These are phyloP conservation scores for Streptanthus diversifolius DNA, from an alignment of 345 rosid genomes.

Conservation along the genomic window DNA sequence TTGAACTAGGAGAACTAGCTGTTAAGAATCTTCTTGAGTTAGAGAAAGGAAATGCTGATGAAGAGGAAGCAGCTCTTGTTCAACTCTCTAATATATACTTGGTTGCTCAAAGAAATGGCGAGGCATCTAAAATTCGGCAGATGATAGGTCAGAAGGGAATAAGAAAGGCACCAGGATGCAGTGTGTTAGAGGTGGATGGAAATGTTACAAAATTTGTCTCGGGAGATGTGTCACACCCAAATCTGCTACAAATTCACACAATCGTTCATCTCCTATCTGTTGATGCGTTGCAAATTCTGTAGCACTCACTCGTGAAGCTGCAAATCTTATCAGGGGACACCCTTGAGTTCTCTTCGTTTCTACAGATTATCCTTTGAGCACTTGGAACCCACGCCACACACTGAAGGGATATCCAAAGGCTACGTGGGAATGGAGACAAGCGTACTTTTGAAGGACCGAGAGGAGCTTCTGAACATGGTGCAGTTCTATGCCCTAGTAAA, in stretches of 20 bases:
- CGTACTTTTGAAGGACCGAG: neutral
- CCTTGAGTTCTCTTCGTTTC: neutral
- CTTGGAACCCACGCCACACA: neutral
- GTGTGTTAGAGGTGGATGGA: conserved; percentile 54
- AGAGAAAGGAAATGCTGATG: conserved; percentile 42
- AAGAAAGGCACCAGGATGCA: conserved; percentile 55
- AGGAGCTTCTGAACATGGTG: neutral
- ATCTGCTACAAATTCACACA: conserved; percentile 39
- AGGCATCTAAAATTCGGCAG: conserved; percentile 44
- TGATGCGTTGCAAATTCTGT: conserved; percentile 28
- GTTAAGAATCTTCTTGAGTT: conserved; percentile 43
- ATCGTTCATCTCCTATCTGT: conserved; percentile 33
- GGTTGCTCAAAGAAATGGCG: conserved; percentile 31
- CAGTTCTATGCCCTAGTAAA: neutral
- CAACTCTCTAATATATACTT: conserved; percentile 51
- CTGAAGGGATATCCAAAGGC: neutral
- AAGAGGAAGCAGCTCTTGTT: conserved; percentile 58
- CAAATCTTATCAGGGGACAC: neutral
- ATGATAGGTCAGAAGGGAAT: conserved; percentile 45
- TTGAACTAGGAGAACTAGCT: conserved; percentile 55
- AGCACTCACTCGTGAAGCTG: conserved; percentile 4
- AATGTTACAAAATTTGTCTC: conserved; percentile 45
- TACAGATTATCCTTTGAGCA: neutral
- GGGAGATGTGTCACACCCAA: conserved; percentile 46
- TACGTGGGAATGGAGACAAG: neutral